phyloP scores from a whole-genome alignment of 2,329 filamentous ascomycete genomes.

The Alternaria postmessia region DNA sequence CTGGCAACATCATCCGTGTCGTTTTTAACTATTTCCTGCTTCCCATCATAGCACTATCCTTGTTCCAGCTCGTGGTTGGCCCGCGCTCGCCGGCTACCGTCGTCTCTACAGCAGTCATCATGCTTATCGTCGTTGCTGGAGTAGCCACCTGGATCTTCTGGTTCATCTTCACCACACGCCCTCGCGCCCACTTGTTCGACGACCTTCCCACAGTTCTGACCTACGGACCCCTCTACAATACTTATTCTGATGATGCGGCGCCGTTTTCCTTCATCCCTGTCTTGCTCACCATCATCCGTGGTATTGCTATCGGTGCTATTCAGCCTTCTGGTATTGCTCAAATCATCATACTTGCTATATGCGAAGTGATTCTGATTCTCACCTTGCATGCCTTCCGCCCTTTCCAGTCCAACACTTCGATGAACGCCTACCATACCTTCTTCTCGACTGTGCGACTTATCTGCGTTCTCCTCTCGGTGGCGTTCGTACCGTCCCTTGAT shows the following conservation, averaged over 20 bases:
- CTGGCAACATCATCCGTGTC: slow-evolving; percentile 71
- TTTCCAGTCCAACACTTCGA: slow-evolving; percentile 89
- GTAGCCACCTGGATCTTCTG: slow-evolving; percentile 82
- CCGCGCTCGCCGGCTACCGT: slow-evolving; percentile 71
- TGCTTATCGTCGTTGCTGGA: slow-evolving; percentile 74
- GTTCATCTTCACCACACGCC: slow-evolving; percentile 80
- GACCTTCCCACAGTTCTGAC: slow-evolving; percentile 87
- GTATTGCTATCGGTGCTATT: slow-evolving; percentile 89
- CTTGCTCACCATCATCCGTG: slow-evolving; percentile 82
- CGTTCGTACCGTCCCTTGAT: slow-evolving; percentile 84
- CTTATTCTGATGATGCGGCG: slow-evolving; percentile 91
- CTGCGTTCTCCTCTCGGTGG: slow-evolving; percentile 61
- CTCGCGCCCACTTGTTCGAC: slow-evolving; percentile 89
- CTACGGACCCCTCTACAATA: slow-evolving; percentile 96
- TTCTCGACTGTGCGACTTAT: slow-evolving; percentile 81
- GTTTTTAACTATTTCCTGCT: slow-evolving; percentile 93
- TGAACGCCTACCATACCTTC: slow-evolving; percentile 93
- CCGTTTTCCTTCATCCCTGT: slow-evolving; percentile 89
- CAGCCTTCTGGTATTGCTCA: slow-evolving; percentile 94
- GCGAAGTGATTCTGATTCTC: slow-evolving; percentile 88
- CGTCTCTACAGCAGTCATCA: slow-evolving; percentile 76
- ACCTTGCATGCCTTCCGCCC: slow-evolving; percentile 89
- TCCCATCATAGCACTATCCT: slow-evolving; percentile 83
- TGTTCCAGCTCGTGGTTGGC: slow-evolving; percentile 89
- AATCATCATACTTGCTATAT: slow-evolving; percentile 89